A percentile compares a stretch with the other conserved stretches of the same genome.
These are phyloP conservation scores for Cyberlindnera mrakii DNA, from an alignment of 805 yeast genomes.

Conservation along the genomic window DNA sequence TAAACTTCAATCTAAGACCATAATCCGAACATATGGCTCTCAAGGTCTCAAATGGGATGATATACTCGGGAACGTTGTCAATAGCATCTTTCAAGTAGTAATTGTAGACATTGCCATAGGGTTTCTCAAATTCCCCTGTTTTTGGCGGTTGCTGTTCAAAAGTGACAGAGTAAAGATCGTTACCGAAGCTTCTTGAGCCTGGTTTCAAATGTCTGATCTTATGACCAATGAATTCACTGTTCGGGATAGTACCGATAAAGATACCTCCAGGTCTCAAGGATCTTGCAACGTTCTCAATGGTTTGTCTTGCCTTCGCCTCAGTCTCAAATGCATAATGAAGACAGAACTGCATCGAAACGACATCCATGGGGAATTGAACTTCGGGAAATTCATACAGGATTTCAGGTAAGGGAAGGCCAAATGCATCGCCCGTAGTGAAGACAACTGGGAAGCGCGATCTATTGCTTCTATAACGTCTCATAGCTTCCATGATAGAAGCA, in stretches of 20 bases:
- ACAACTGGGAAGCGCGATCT: conserved; percentile 69
- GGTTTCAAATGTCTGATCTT: conserved; percentile 48
- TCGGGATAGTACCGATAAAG: conserved; percentile 93
- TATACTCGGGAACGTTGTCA: conserved; percentile 93
- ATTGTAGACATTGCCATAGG: conserved; percentile 79
- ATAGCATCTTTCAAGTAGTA: conserved; percentile 89
- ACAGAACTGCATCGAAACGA: conserved; percentile 87
- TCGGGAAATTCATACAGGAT: conserved; percentile 65
- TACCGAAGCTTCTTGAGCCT: conserved; percentile 73
- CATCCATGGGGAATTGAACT: conserved; percentile 71
- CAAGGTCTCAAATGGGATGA: conserved; percentile 88
- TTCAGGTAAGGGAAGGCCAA: conserved; percentile 61
- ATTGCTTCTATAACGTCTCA: conserved; percentile 54
- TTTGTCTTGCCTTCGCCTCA: conserved; percentile 68
- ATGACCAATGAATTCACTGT: conserved; percentile 73
- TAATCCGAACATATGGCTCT: conserved; percentile 80
- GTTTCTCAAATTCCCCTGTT: conserved; percentile 64
- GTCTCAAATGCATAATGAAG: conserved; percentile 91
- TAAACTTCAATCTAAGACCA: conserved; percentile 64
- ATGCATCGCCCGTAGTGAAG: conserved; percentile 90
- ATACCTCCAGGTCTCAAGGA: conserved; percentile 77
- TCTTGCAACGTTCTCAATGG: conserved; percentile 69
- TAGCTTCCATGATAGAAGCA: conserved; percentile 80
- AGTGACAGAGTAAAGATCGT: conserved; percentile 71
- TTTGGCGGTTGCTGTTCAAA: conserved; percentile 77